A percentile compares a stretch with the other conserved stretches of the same genome.
Conservation (phyloP, 1,284 basidiomycete genomes). For the Microstroma glucosiphilum region DNA sequence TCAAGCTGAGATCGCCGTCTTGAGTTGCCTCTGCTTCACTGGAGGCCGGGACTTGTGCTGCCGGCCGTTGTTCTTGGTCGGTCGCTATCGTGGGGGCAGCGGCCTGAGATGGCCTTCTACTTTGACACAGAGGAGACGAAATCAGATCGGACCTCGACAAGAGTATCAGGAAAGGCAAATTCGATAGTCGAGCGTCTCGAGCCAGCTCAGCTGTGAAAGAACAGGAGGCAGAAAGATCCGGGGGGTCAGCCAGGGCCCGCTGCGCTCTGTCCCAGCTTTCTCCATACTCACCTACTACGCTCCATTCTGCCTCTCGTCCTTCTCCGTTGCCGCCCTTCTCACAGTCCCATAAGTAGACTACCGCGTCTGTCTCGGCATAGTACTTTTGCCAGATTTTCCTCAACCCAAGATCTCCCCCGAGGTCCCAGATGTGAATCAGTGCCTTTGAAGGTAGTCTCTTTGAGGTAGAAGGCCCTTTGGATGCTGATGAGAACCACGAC, state of each 20-base stretch:
- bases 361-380: background rate
- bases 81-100: background rate
- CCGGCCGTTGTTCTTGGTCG: background rate
- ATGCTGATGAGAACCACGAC: background rate
- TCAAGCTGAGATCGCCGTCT: slow-evolving; percentile 2
- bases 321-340: background rate
- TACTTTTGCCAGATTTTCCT: background rate
- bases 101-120: background rate
- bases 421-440: slow-evolving; percentile 4
- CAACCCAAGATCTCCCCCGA: background rate
- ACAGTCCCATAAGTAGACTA: slow-evolving; percentile 4
- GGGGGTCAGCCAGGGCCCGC: too few relatives aligned
- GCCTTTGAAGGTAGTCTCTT: background rate
- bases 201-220: background rate
- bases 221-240: too few relatives aligned
- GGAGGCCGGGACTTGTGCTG: background rate
- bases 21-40: background rate
- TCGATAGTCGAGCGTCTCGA: background rate
- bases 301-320: background rate
- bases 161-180: background rate
- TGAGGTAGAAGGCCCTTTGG: background rate
- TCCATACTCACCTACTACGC: background rate
- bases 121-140: background rate
- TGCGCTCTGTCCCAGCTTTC: too few relatives aligned
- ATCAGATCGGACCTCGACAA: background rate